Conservation (phyloP, 768 basidiomycete species). For the Russula abietina region DNA sequence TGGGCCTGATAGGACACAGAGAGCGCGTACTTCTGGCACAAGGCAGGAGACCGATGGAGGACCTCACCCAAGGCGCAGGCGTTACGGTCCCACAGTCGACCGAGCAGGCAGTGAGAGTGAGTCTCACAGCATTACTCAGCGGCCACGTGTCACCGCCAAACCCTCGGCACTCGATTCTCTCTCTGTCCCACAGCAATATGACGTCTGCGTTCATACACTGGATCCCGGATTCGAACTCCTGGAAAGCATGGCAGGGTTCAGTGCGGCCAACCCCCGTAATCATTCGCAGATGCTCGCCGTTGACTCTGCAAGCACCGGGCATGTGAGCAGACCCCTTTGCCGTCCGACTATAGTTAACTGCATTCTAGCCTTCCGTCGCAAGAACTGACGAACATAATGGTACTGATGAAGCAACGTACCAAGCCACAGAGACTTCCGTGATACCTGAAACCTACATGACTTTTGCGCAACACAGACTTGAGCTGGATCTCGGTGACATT, state of each 20-base stretch:
- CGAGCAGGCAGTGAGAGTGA: neutral
- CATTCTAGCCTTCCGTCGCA: neutral
- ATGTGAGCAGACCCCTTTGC: neutral
- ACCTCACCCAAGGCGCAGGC: slow-evolving; percentile 25
- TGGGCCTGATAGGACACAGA: slow-evolving; percentile 73
- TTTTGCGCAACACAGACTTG: slow-evolving; percentile 3
- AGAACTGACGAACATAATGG: neutral
- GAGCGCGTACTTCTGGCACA: slow-evolving; percentile 62
- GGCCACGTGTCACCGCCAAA: neutral
- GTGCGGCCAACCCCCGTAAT: neutral
- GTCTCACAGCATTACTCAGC: neutral
- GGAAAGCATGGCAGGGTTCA: neutral
- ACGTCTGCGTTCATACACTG: neutral
- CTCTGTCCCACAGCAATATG: neutral
- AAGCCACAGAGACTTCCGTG: neutral
- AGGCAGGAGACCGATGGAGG: slow-evolving; percentile 34
- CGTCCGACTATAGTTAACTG: neutral
- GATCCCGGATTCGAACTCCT: neutral
- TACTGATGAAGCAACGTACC: neutral
- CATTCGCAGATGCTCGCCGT: neutral
- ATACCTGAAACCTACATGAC: neutral
- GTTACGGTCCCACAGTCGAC: slow-evolving; percentile 5
- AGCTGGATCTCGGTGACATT: slow-evolving; percentile 20
- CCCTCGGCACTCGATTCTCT: neutral
- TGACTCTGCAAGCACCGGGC: neutral